Conservation (phyloP, 805 yeast species). For the Yamadazyma endophytica region DNA sequence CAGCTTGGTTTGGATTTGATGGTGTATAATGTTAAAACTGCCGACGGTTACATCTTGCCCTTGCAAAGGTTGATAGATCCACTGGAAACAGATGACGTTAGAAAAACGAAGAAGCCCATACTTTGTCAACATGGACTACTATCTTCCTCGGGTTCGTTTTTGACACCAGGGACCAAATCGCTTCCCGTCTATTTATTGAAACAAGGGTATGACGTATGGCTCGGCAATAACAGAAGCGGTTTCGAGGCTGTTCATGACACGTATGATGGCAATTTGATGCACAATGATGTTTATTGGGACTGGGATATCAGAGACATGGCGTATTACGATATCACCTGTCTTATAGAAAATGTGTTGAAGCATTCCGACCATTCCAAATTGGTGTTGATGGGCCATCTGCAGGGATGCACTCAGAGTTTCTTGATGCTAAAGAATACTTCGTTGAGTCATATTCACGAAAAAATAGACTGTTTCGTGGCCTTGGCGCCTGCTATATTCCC, state of each 20-base stretch:
- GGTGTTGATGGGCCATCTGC: constrained; percentile 78
- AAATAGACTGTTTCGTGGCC: constrained; percentile 66
- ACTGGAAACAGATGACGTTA: constrained; percentile 21
- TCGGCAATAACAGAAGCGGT: constrained; percentile 89
- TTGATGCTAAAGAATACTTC: constrained; percentile 52
- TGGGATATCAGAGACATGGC: constrained; percentile 93
- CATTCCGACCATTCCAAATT: constrained; percentile 42
- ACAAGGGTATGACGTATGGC: constrained; percentile 80
- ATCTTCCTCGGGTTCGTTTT: constrained; percentile 81
- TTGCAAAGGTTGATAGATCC: constrained; percentile 62
- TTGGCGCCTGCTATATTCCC: constrained; percentile 92
- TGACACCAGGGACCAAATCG: constrained; percentile 79
- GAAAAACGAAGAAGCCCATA: constrained; percentile 52
- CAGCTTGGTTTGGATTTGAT: constrained; percentile 57
- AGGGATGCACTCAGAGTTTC: constrained; percentile 87
- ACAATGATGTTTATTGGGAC: constrained; percentile 69
- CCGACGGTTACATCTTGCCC: constrained; percentile 74
- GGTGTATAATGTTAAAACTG: constrained; percentile 59
- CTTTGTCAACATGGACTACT: constrained; percentile 81
- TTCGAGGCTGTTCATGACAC: constrained; percentile 61
- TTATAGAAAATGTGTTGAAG: constrained; percentile 57
- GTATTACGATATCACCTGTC: constrained; percentile 66
- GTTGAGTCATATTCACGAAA: constrained; percentile 37
- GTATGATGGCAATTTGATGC: constrained; percentile 30
- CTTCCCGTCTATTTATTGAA: constrained; percentile 54